Conservation (phyloP, 345 rosid species). For the Citrus sp. region DNA sequence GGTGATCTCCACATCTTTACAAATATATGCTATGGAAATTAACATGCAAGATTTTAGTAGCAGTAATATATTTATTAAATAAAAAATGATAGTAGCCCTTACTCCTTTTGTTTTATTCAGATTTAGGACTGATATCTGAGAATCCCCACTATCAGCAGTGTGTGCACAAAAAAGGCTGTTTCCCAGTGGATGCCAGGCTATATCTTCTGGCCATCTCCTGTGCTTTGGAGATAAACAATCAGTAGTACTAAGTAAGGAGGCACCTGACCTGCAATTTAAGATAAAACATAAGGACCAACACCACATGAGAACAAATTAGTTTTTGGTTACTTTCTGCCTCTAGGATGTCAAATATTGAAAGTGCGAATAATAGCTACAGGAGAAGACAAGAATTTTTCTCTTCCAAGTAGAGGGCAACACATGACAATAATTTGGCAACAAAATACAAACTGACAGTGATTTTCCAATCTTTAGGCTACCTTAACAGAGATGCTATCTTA, state of each 20-base stretch:
- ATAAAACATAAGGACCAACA: neutral
- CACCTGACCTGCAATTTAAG: slow-evolving; percentile 53
- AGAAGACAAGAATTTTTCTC: neutral
- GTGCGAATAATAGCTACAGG: neutral
- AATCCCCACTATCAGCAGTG: slow-evolving; percentile 74
- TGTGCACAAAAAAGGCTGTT: slow-evolving; percentile 61
- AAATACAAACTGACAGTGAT: neutral
- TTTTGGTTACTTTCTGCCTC: neutral
- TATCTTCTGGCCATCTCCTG: slow-evolving; percentile 95
- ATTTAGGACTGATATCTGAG: slow-evolving; percentile 78
- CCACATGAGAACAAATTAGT: neutral
- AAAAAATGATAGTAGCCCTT: slow-evolving; percentile 20
- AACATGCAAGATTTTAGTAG: neutral
- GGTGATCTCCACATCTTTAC: neutral
- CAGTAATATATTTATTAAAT: slow-evolving; percentile 4
- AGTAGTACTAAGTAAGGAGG: slow-evolving; percentile 64
- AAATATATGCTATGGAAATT: neutral
- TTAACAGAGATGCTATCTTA: neutral
- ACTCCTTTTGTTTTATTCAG: slow-evolving; percentile 72
- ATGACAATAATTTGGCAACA: neutral
- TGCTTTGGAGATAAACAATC: slow-evolving; percentile 64
- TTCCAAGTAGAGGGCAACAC: neutral
- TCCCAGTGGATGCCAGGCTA: slow-evolving; percentile 90
- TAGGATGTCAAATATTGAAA: neutral
- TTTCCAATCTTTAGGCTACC: neutral